These are phyloP conservation scores for Malus hybrid DNA, from an alignment of 331 rosid genomes.

Conservation along the genomic window DNA sequence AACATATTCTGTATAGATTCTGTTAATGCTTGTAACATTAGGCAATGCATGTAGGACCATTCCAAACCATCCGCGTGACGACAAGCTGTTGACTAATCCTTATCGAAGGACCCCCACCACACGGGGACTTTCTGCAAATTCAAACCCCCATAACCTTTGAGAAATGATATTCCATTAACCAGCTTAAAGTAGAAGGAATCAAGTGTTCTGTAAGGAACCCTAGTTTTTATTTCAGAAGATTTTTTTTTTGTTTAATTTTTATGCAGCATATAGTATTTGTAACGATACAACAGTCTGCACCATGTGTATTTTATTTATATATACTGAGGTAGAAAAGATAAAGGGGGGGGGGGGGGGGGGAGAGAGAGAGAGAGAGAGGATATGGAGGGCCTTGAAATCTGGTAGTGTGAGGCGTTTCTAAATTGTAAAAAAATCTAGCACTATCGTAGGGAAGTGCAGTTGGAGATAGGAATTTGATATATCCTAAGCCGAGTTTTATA, in stretches of 20 bases:
- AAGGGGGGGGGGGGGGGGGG: neutral
- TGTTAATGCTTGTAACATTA: neutral
- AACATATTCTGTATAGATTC: neutral
- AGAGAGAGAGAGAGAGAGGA: constrained; percentile 2
- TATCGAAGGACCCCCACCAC: constrained; percentile 25
- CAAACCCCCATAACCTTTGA: neutral
- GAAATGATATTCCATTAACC: neutral
- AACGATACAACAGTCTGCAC: constrained; percentile 44
- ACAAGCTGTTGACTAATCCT: constrained; percentile 39
- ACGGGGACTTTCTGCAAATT: constrained; percentile 20
- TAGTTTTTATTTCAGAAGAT: neutral
- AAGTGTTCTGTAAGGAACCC: constrained; percentile 25
- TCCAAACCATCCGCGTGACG: constrained; percentile 10
- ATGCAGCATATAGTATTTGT: constrained; percentile 2
- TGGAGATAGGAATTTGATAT: constrained; percentile 39
- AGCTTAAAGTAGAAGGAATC: constrained; percentile 36
- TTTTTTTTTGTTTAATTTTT: no score
- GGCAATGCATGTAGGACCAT: neutral
- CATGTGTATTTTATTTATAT: constrained; percentile 35
- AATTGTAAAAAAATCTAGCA: constrained; percentile 26
- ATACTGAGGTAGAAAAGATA: neutral
- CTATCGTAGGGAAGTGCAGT: constrained; percentile 39
- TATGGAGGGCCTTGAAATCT: constrained; percentile 30
- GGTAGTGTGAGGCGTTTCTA: constrained; percentile 15
- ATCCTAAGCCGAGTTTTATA: neutral